Evolutionary conservation across 495 filamentous ascomycete species (phyloP), one percentile per base, ranked within the genome.

Genomic region (Daldinia loculata): DNA sequence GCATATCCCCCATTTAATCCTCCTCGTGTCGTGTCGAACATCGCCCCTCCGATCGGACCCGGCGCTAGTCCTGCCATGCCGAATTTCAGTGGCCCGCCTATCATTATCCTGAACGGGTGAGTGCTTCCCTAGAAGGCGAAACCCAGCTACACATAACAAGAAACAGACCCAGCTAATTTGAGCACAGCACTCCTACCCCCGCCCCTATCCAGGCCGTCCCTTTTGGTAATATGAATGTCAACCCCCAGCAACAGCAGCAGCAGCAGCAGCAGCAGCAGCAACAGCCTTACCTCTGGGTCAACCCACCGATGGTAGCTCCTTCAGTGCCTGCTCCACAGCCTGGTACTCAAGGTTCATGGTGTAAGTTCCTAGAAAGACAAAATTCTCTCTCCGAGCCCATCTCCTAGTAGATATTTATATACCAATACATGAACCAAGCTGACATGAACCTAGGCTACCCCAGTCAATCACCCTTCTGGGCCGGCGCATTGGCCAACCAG

Each of bases 251-350:
- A 27, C 53, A 32, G 30, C 19, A 14, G 14, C 52, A n/a, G 3
- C 29, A 19, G 19, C 32, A 15, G 0, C 39, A 41, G 6, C 15
- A 15, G 14, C 43, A 48, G 43, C 43, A 48, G 11, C 32, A 34
- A 12, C 62, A 58, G 48, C 70, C 70, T 11, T 61, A 48, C 38
- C 70, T 73, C 19, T 66, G 38, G 70, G 30, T 69, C 11, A 73
- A 73, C 45, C 66, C 70, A 17, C 66, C 70, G 1, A 15, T 73
- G 12, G 70, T 69, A 12, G 56, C 61, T 24, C 70, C 70, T 1
- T 68, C 70, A 0, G 36, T 63, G 1, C 61, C 70, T 19, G 12
- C 70, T 2, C 61, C 66, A 15, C 32, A 2, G 15, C 66, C 58
- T 1, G 56, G 56, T n/a, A 66, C 61, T 39, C 62, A 24, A 15